Percentiles rank a stretch among this genome's conserved stretches.
These are phyloP conservation scores for Rauvolfia tetraphylla DNA, from an alignment of 257 asterid genomes.

Conservation along the genomic window DNA sequence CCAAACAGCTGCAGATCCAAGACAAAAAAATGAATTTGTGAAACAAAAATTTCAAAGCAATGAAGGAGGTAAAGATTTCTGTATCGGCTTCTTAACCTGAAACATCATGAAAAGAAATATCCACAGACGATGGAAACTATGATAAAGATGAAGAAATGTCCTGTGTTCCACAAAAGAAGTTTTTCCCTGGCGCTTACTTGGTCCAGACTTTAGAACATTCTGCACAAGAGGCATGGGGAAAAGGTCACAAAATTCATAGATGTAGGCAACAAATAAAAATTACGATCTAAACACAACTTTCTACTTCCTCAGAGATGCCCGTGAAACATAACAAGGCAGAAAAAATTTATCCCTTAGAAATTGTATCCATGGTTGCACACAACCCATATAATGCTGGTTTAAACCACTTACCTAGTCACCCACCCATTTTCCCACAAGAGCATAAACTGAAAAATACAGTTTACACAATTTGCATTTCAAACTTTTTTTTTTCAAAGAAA, in stretches of 20 bases:
- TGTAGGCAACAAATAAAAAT: not conserved
- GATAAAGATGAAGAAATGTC: conserved; percentile 97
- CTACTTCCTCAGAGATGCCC: not conserved
- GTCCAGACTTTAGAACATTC: conserved; percentile 63
- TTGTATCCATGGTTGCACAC: not conserved
- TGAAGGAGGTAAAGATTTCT: not conserved
- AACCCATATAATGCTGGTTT: not conserved
- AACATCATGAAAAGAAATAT: conserved; percentile 90
- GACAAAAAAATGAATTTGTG: not conserved
- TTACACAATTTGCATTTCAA: not conserved
- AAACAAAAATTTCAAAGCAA: conserved; percentile 1
- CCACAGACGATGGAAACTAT: conserved; percentile 99
- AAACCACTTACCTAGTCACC: not conserved
- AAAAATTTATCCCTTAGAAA: not conserved
- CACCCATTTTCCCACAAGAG: not conserved
- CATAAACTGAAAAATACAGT: not conserved
- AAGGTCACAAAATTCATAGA: conserved; percentile 1
- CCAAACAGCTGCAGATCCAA: not conserved
- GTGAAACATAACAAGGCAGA: not conserved
- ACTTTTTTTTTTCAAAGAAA: no score
- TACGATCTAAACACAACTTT: not conserved
- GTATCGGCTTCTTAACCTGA: conserved; percentile 53
- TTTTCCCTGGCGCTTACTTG: conserved; percentile 81
- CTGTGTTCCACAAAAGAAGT: conserved; percentile 97
- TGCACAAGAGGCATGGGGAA: conserved; percentile 31